Base-by-base conservation (phyloP, 1,284 basidiomycete genomes). In the Papiliotrema terrestris region DNA sequence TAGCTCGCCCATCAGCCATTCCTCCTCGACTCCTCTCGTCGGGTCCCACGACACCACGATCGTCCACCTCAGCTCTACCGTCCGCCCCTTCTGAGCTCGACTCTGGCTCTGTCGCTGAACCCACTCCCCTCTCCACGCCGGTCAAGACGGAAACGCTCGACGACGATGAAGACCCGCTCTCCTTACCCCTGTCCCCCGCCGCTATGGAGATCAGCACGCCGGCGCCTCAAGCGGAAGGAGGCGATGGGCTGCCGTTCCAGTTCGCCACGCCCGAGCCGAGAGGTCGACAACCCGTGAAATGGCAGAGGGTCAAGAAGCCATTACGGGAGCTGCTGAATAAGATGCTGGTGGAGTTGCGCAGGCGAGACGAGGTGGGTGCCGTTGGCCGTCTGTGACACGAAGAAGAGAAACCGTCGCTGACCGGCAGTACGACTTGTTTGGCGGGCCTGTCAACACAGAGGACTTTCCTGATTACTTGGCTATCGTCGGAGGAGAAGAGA, bases 401-500 rank as follows among this genome's bases (percentile, higher is more conserved):
- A 11, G 29, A 8, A 23, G 17, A 19, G 23, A 3, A 29, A 8
- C 17, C 15, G 13, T 8, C 1, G 51, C 52, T 60, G 49, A 61
- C 13, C 1, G 5, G 37, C 38, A 73, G 68, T 76, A 76, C 45
- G 73, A 68, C 2, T 60, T 74, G 41, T 75, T 76, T 51, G 62
- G 71, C 22, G 66, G 73, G 37, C 73, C 73, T 44, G 75, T 77
- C 13, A 62, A 71, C 29, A 53, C 60, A 11, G 68, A 73, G 15
- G 70, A 71, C 17, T 75, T 71, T 43, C 74, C 75, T 4, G 68
- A 67, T 25, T 77, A 77, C 51, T 61, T 72, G 2, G 65, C 63
- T 14, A 60, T 65, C 2, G 70, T 77, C n/a, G 75, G 75, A 14
- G 75, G 75, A 8, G 61, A 65, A 29, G 74, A 73, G 47, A 73